phyloP scores from a whole-genome alignment of 1,139 yeast species.

The Cylindricascospora bacillispora region DNA sequence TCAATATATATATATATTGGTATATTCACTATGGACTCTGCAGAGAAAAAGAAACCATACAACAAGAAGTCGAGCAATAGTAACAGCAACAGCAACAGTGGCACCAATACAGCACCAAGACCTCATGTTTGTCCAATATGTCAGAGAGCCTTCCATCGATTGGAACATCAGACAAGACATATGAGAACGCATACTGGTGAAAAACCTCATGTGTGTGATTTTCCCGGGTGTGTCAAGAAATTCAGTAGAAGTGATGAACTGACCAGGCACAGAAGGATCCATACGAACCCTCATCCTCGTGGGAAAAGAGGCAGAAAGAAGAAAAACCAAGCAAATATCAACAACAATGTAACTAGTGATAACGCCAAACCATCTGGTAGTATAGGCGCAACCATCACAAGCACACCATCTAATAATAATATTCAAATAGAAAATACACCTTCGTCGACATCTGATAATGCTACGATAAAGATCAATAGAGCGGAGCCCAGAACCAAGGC shows the following conservation, averaged over 20 bases:
- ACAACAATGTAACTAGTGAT: not conserved
- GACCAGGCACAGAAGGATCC: constrained; percentile 54
- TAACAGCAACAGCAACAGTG: constrained; percentile 1
- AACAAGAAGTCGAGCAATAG: not conserved
- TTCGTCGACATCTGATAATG: not conserved
- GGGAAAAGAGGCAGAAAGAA: constrained; percentile 41
- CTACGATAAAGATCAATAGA: not conserved
- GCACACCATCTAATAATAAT: not conserved
- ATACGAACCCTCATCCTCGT: constrained; percentile 41
- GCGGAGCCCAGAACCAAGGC: not conserved
- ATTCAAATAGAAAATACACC: not conserved
- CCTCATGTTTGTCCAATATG: constrained; percentile 53
- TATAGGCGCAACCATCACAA: not conserved
- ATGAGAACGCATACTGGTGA: constrained; percentile 62
- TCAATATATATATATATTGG: too few relatives aligned
- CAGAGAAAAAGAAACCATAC: too few relatives aligned
- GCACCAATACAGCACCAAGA: constrained; percentile 17
- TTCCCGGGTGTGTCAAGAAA: constrained; percentile 52
- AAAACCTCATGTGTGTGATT: constrained; percentile 63
- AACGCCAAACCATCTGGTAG: not conserved
- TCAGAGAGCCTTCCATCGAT: constrained; percentile 47
- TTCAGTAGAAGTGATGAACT: constrained; percentile 59
- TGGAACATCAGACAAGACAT: constrained; percentile 62
- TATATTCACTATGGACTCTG: too few relatives aligned
- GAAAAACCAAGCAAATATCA: constrained; percentile 9